Evolutionary conservation across 2,329 filamentous ascomycete genomes (phyloP).

Genomic region (Cadophora sp.): DNA sequence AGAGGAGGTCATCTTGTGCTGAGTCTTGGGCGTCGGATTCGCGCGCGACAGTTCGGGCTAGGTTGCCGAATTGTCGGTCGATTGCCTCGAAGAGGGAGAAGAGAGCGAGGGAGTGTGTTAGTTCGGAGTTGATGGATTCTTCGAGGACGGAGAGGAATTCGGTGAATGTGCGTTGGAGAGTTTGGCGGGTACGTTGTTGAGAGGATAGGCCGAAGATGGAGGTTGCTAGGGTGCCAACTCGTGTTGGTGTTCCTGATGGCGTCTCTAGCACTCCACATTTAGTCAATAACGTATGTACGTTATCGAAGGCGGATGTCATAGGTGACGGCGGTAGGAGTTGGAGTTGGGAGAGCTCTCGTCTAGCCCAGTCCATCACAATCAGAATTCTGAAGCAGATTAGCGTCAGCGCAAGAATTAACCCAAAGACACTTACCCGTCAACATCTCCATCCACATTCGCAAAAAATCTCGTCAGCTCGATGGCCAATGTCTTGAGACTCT

Average conservation of each 20-base stretch:
- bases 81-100: constrained; percentile 92
- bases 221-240: constrained; percentile 72
- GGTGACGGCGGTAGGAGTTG: constrained; percentile 66
- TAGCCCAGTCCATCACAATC: constrained; percentile 95
- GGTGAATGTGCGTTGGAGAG: constrained; percentile 85
- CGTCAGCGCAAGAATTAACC: constrained; percentile 17
- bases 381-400: constrained; percentile 67
- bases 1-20: constrained; percentile 80
- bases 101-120: constrained; percentile 79
- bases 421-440: constrained; percentile 69
- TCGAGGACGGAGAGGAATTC: constrained; percentile 89
- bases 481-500: constrained; percentile 83
- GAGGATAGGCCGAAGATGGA: constrained; percentile 80
- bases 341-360: constrained; percentile 79
- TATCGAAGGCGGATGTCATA: constrained; percentile 78
- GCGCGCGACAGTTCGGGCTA: constrained; percentile 83
- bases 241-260: constrained; percentile 63
- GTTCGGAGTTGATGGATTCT: constrained; percentile 84
- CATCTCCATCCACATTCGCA: constrained; percentile 89
- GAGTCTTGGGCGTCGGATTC: constrained; percentile 84
- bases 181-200: constrained; percentile 79
- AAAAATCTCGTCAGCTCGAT: constrained; percentile 92
- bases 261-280: constrained; percentile 67
- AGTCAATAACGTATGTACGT: constrained; percentile 79
- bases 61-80: constrained; percentile 87